Evolutionary conservation across 805 yeast genomes (phyloP).

Genomic region (Suhomyces sp.): DNA sequence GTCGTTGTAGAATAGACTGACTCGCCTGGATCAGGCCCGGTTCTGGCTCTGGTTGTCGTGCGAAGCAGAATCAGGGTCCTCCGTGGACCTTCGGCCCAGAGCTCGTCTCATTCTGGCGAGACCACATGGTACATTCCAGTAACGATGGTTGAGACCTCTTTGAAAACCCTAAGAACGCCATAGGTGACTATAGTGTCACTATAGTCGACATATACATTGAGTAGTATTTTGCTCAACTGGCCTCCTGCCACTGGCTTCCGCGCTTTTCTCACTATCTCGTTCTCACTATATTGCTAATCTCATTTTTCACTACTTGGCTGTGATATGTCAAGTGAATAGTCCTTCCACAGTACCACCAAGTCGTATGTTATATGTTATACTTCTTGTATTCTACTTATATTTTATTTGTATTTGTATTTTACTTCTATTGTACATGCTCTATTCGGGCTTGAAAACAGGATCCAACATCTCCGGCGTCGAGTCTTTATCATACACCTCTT

Average conservation of each 20-base stretch:
- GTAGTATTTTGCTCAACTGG: neutral
- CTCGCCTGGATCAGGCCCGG: no score
- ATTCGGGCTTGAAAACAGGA: constrained; percentile 21
- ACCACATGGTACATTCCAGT: neutral
- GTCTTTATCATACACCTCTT: neutral
- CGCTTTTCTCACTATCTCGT: no score
- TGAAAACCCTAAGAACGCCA: neutral
- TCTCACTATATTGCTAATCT: no score
- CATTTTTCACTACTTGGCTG: no score
- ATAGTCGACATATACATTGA: neutral
- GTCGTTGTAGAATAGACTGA: no score
- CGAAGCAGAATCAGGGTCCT: neutral
- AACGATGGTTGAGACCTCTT: neutral
- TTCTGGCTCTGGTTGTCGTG: neutral
- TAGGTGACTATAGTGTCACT: neutral
- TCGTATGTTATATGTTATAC: no score
- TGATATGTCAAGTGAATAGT: no score
- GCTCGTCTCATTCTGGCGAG: neutral
- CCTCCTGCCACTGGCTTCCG: neutral
- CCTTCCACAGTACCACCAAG: no score
- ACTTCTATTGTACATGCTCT: neutral
- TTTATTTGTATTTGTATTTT: neutral
- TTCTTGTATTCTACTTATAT: neutral
- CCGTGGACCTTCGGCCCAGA: neutral
- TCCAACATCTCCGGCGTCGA: constrained; percentile 18